phyloP scores from a whole-genome alignment of 148 eudicot species.

The Mesembryanthemum crystallinum region DNA sequence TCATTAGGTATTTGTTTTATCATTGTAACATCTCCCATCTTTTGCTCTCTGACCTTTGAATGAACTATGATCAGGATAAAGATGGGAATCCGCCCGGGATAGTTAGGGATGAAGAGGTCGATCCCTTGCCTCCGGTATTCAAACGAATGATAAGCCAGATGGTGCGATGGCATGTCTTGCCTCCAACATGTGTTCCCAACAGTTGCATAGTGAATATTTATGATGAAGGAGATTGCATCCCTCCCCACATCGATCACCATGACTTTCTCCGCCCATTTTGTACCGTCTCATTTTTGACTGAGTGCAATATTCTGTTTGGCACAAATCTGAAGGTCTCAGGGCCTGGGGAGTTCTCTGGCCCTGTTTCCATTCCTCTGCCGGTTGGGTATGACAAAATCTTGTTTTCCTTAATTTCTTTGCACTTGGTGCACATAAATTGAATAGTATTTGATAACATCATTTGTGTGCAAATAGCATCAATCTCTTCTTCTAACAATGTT shows the following conservation, averaged over 20 bases:
- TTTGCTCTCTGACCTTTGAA: conserved; percentile 3
- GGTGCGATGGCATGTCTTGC: conserved; percentile 62
- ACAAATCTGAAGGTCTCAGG: conserved; percentile 40
- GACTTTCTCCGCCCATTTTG: conserved; percentile 66
- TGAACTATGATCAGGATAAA: conserved; percentile 41
- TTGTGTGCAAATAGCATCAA: background rate
- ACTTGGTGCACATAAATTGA: too few species aligned
- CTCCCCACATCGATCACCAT: conserved; percentile 67
- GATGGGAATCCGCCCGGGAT: conserved; percentile 66
- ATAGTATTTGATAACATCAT: too few species aligned
- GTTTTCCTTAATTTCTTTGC: background rate
- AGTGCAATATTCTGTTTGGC: conserved; percentile 58
- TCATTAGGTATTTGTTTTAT: background rate
- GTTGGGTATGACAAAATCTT: conserved; percentile 39
- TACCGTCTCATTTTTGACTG: conserved; percentile 53
- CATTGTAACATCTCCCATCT: background rate
- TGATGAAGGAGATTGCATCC: conserved; percentile 61
- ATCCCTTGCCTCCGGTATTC: conserved; percentile 59
- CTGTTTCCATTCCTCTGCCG: conserved; percentile 54
- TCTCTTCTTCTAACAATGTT: background rate
- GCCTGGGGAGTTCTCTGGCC: conserved; percentile 55
- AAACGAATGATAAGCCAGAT: conserved; percentile 50
- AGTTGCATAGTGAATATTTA: conserved; percentile 69
- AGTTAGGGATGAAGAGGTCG: conserved; percentile 57
- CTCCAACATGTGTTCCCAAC: conserved; percentile 53